Evolutionary conservation across 257 asterid genomes (phyloP), one percentile per base, ranked within the genome.

Genomic region (Osmanthus fragrans): DNA sequence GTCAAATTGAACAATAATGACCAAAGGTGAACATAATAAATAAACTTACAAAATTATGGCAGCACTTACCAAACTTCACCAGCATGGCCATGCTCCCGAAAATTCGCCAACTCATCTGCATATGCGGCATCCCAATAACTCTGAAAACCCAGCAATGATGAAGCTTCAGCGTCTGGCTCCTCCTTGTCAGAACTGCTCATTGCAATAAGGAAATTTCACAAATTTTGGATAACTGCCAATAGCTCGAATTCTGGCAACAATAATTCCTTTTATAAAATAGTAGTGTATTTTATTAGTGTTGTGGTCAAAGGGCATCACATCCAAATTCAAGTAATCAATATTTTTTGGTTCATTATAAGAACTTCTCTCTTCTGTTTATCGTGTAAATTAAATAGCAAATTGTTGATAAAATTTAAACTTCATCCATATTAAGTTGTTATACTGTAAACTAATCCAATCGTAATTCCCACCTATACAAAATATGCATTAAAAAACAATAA

Each of bases 61-160:
- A 75, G 72, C 66, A 60, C 91, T 81, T 86, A 93, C 99, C 99
- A 93, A 83, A 96, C 88, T 92, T 96, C 98, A 74, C 98, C 98
- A 80, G 92, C 79, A 82, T 96, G 98, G 63, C 98, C 99, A 63
- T 96, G 97, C 80, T 92, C 97, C 77, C 95, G 89, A 82, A 96
- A 93, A 82, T 92, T 96, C 0, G 89, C 75, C 86, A 96, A 79
- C 82, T 96, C 98, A 82, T 90, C 97, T 0, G 99, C 96, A 86
- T 96, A 96, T 10, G 97, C 73, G 68, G 98, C 83, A 83, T 96
- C 96, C 99, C 99, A 96, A 74, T 93, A 93, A 83, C 98, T 93
- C 87, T 93, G 99, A 81, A 90, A 90, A 74, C 99, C 99, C 78
- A 96, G 85, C 97, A 90, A 87, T 25, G 98, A 93, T 40, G 94